A percentile compares a stretch with the other conserved stretches of the same genome.
These are phyloP conservation scores for Hevea brasiliensis DNA, from an alignment of 345 rosid genomes.

Conservation along the genomic window DNA sequence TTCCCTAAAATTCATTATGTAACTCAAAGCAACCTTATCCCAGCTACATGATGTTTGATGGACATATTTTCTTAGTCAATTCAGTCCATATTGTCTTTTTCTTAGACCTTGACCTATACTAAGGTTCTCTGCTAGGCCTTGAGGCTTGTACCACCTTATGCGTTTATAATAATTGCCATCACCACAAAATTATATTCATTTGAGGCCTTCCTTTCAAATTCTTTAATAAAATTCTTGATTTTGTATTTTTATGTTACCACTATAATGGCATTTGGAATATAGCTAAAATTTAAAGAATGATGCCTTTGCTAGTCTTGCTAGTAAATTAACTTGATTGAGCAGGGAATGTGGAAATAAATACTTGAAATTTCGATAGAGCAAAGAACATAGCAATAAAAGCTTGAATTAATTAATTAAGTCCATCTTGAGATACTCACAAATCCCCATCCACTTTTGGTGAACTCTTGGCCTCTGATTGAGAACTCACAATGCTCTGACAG, in stretches of 20 bases:
- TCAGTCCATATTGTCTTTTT: neutral
- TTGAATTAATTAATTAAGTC: neutral
- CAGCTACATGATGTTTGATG: neutral
- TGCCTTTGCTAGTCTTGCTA: neutral
- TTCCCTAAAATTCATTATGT: neutral
- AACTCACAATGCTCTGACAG: slow-evolving; percentile 67
- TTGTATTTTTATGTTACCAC: neutral
- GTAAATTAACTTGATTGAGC: neutral
- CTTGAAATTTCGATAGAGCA: too few species aligned
- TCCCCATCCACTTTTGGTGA: slow-evolving; percentile 89
- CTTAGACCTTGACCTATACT: neutral
- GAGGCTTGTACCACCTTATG: neutral
- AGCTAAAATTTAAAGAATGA: neutral
- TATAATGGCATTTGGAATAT: too few species aligned
- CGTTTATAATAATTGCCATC: neutral
- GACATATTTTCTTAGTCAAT: neutral
- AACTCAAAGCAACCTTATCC: neutral
- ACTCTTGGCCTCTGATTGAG: slow-evolving; percentile 75
- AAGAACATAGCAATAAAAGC: neutral
- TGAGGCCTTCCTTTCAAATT: neutral
- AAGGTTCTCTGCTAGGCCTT: neutral
- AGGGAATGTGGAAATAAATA: too few species aligned
- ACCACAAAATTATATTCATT: neutral
- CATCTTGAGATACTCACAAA: slow-evolving; percentile 63
- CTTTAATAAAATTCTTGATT: neutral